Evolutionary conservation across 208 protist genomes (phyloP), one percentile per base, ranked within the genome.

Genomic region (Trypanosoma avium): DNA sequence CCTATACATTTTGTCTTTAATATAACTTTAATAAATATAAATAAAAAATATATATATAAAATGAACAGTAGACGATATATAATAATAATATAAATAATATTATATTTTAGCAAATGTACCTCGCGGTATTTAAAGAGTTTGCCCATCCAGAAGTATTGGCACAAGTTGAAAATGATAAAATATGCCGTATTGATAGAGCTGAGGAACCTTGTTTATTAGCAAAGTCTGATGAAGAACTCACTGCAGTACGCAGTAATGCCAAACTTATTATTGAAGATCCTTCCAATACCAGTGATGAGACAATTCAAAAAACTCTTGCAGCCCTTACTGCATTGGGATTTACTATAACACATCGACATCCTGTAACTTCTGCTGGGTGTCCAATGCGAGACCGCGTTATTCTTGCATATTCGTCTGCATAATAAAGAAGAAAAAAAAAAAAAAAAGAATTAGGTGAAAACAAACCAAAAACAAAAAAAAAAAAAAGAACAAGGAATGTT

Each of bases 51-150:
- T n/a, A n/a, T n/a, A n/a, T n/a, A n/a, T n/a, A n/a, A n/a, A n/a
- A n/a, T n/a, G n/a, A n/a, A n/a, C n/a, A n/a, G n/a, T n/a, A n/a
- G n/a, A n/a, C n/a, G n/a, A n/a, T n/a, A n/a, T n/a, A n/a, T n/a
- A n/a, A n/a, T n/a, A n/a, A n/a, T n/a, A n/a, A n/a, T n/a, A n/a
- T n/a, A n/a, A n/a, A n/a, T n/a, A n/a, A n/a, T n/a, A n/a, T n/a
- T n/a, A n/a, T n/a, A n/a, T n/a, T n/a, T n/a, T n/a, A n/a, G n/a
- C n/a, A n/a, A 21, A 90, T 94, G 82, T 77, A 75, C 21, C 55
- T 94, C 6, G 84, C 83, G 19, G 88, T 94, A 4, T 94, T 94
- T 62, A 30, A 89, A 36, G 88, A 94, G 61, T 94, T 94, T 45
- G 74, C 82, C 1, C 81, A 86, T 58, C 78, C 85, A 0, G 81